Conservation (phyloP, 1,284 basidiomycete genomes). For the Rhodotorula sp. region DNA sequence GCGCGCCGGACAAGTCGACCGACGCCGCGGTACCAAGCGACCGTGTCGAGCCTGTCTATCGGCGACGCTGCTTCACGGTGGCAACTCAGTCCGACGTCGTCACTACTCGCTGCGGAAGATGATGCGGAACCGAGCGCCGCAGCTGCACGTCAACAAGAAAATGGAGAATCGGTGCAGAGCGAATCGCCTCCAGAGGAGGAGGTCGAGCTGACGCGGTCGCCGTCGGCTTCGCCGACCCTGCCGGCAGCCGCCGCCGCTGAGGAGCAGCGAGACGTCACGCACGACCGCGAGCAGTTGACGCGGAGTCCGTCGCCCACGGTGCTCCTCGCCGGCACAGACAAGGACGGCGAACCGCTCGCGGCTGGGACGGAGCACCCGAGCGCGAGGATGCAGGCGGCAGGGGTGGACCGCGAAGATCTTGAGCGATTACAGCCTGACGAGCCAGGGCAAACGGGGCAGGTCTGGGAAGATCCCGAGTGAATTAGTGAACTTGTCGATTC, state of each 20-base stretch:
- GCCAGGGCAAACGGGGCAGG: neutral
- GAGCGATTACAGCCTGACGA: neutral
- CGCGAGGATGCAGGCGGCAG: neutral
- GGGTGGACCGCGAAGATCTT: neutral
- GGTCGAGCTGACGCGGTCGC: neutral
- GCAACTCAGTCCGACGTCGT: neutral
- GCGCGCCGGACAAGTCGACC: neutral
- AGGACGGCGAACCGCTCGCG: neutral
- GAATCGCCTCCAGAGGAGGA: neutral
- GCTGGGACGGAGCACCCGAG: neutral
- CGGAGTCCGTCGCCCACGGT: neutral
- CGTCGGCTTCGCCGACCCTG: neutral
- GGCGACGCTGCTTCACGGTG: conserved; percentile 1
- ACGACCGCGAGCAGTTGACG: neutral
- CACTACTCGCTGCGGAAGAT: neutral
- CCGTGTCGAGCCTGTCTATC: conserved; percentile 10
- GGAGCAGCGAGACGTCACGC: neutral
- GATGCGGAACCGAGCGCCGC: neutral
- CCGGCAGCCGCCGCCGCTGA: too few species aligned
- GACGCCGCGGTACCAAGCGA: neutral
- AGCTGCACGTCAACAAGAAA: too few species aligned
- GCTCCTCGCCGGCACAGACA: neutral
- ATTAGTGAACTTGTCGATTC: neutral
- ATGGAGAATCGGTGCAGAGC: too few species aligned
- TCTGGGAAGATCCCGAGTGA: conserved; percentile 23